These are phyloP conservation scores for Abeoforma whisleri DNA, from an alignment of 78 protist species.

Conservation along the genomic window DNA sequence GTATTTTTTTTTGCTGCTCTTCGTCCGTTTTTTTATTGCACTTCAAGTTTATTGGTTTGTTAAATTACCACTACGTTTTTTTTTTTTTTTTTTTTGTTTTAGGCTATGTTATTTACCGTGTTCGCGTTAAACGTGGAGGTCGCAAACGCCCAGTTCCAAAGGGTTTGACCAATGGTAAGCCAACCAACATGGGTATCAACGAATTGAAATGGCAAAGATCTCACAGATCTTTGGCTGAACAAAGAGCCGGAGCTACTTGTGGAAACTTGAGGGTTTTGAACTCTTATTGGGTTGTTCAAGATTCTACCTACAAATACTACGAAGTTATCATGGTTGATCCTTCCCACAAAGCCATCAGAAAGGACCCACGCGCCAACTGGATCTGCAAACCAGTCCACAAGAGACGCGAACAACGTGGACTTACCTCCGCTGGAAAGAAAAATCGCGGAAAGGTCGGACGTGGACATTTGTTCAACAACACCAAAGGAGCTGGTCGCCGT, in stretches of 20 bases:
- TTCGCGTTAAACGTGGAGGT: constrained; percentile 95
- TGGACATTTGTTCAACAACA: constrained; percentile 70
- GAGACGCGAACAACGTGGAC: constrained; percentile 92
- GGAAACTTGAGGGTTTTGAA: constrained; percentile 95
- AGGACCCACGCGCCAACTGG: constrained; percentile 98
- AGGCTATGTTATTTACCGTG: constrained; percentile 72
- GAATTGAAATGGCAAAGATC: constrained; percentile 73
- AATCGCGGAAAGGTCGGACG: constrained; percentile 80
- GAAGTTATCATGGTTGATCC: constrained; percentile 98
- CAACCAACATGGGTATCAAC: constrained; percentile 84
- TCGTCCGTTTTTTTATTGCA: not conserved
- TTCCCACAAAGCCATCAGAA: constrained; percentile 85
- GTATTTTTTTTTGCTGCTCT: too few species aligned
- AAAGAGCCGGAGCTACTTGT: constrained; percentile 82
- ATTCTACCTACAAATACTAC: constrained; percentile 89
- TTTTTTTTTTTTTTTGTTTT: too few species aligned
- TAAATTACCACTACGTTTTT: not conserved
- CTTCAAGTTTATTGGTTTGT: not conserved
- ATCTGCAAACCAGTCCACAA: constrained; percentile 81
- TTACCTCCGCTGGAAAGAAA: constrained; percentile 90
- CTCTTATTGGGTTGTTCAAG: constrained; percentile 96
- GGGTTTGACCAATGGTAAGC: constrained; percentile 93
- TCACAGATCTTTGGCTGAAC: constrained; percentile 89
- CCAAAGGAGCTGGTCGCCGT: constrained; percentile 65
- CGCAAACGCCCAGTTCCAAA: constrained; percentile 81